Base-by-base conservation (phyloP, 345 rosid genomes). In the Murraya koenigii region DNA sequence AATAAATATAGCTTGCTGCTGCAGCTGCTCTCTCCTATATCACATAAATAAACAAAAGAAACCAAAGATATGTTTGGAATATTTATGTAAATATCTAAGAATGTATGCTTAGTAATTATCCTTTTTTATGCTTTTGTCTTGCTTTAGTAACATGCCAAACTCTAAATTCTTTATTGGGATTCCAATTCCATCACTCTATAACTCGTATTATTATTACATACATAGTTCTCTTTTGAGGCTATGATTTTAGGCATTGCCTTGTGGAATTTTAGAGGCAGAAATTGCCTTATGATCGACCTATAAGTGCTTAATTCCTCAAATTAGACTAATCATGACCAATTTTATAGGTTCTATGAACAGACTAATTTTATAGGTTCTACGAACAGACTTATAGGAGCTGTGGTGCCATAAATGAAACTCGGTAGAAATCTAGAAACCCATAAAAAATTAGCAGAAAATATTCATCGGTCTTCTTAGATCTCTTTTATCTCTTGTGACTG, bases 91-190 rank as follows among this genome's bases (percentile, higher is more conserved):
- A 87, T 88, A 84, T 85, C 89, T 59, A 79, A 76, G 85, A 84
- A 84, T 79, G 76, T 69, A 47, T 67, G 66, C 87, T 84, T 80
- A 80, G 80, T 84, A 85, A 84, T 83, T 69, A 84, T 84, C 78
- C 69, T 82, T 78, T 35, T 64, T 81, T 77, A 17, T 81, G 72
- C 78, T 85, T 83, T 87, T 90, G 91, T 90, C 92, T 89, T 84
- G 85, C 95, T 90, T 88, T 87, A 87, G 87, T 88, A 91, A 87
- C 92, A 93, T 95, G 93, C 91, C 87, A 84, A 94, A 85, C 90
- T 83, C 83, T 69, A 75, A 78, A 85, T 88, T 83, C 89, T 91
- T 83, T 83, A 87, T 93, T 84, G 95, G 95, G 95, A 92, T 92
- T 89, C 94, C 85, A 52, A 52, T 52, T 52, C 22, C 56, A 78